A percentile compares a stretch with the other conserved stretches of the same genome.
Conservation (phyloP, 306 rosid species). For the Begonia peltatifolia region DNA sequence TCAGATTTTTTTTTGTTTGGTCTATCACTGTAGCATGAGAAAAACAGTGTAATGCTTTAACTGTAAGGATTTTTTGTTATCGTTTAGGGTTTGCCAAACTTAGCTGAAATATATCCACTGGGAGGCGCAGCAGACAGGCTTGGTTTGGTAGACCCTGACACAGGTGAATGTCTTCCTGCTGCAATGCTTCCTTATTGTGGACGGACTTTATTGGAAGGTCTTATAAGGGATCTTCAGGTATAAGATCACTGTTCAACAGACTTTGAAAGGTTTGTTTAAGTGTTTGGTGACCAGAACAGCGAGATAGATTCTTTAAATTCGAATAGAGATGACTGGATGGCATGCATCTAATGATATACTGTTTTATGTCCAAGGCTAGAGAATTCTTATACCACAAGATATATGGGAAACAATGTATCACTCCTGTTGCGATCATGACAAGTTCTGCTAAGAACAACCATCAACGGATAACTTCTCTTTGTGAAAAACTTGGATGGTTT, state of each 20-base stretch:
- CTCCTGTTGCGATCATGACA: slow-evolving; percentile 97
- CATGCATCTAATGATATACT: background rate
- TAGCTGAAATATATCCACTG: slow-evolving; percentile 96
- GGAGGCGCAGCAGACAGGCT: slow-evolving; percentile 99
- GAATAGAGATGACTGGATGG: background rate
- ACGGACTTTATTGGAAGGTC: slow-evolving; percentile 89
- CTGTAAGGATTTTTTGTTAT: slow-evolving; percentile 26
- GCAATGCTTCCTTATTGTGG: slow-evolving; percentile 97
- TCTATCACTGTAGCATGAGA: slow-evolving; percentile 3
- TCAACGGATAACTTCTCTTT: slow-evolving; percentile 44
- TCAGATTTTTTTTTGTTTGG: background rate
- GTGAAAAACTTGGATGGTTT: slow-evolving; percentile 82
- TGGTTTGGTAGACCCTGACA: slow-evolving; percentile 66
- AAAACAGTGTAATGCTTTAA: slow-evolving; percentile 15
- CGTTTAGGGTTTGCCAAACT: slow-evolving; percentile 83
- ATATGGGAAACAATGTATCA: slow-evolving; percentile 69
- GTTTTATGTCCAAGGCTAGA: slow-evolving; percentile 63
- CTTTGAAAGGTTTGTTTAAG: slow-evolving; percentile 6
- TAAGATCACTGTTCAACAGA: slow-evolving; percentile 19
- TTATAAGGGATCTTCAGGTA: slow-evolving; percentile 98
- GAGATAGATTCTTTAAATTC: no score
- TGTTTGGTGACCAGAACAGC: slow-evolving; percentile 5
- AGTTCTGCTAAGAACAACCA: slow-evolving; percentile 94
- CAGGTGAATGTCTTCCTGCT: slow-evolving; percentile 95
- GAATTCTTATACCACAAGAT: slow-evolving; percentile 90